A percentile compares a stretch with the other conserved stretches of the same genome.
phyloP scores from a whole-genome alignment of 2,329 filamentous ascomycete species.

The Curvularia hawaiiensis region DNA sequence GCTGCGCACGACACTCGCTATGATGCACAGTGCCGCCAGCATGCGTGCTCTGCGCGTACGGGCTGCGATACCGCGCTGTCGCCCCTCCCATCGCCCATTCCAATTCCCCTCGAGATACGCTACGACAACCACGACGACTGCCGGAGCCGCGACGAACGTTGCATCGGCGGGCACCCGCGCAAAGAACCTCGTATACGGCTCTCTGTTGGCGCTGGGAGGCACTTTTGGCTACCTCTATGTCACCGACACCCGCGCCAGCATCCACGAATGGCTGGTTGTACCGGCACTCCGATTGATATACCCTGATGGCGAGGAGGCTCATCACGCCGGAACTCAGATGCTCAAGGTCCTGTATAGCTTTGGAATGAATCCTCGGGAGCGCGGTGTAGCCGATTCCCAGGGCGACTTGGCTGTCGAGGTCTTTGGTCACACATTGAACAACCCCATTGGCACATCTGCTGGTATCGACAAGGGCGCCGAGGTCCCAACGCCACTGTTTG shows the following conservation, averaged over 20 bases:
- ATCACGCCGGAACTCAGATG: conserved; percentile 74
- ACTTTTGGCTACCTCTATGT: conserved; percentile 57
- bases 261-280: conserved; percentile 60
- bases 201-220: conserved; percentile 57
- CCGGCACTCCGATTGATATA: conserved; percentile 69
- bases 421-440: conserved; percentile 77
- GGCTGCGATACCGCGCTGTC: conserved; percentile 27
- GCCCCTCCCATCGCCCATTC: conserved; percentile 22
- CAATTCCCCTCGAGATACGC: conserved; percentile 30
- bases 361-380: conserved; percentile 81
- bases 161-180: conserved; percentile 51
- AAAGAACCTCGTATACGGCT: conserved; percentile 59
- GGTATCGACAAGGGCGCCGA: conserved; percentile 95
- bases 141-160: conserved; percentile 39
- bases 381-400: conserved; percentile 63
- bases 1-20: conserved; percentile 25
- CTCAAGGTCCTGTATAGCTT: conserved; percentile 76
- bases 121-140: conserved; percentile 24
- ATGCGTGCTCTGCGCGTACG: conserved; percentile 38
- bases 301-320: conserved; percentile 88
- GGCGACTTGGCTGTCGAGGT: conserved; percentile 66
- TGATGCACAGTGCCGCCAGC: conserved; percentile 33
- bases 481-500: conserved; percentile 83
- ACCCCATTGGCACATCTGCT: conserved; percentile 93
- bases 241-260: conserved; percentile 59